Conservation (phyloP, 2,329 filamentous ascomycete genomes). For the Xylaria sp. region DNA sequence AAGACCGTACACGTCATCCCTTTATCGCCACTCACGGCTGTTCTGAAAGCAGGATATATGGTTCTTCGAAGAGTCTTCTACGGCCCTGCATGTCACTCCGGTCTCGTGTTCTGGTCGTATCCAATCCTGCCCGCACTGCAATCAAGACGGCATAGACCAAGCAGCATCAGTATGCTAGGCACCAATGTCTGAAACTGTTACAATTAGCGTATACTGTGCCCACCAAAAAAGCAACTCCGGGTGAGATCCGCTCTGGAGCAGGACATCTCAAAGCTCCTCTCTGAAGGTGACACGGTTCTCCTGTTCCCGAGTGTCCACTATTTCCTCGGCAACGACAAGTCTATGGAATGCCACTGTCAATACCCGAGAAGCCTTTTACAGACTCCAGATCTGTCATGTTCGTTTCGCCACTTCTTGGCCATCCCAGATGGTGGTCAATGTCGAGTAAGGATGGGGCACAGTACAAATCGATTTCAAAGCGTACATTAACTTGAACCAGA, state of each 20-base stretch:
- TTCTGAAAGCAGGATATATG: background rate
- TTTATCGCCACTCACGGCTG: conserved; percentile 10
- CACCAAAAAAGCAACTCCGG: conserved; percentile 6
- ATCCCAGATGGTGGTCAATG: background rate
- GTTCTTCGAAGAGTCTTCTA: conserved; percentile 7
- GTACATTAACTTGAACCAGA: background rate
- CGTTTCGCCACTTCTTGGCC: background rate
- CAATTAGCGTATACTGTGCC: background rate
- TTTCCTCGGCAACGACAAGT: conserved; percentile 9
- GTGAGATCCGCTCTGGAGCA: conserved; percentile 9
- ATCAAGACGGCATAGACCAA: conserved; percentile 6
- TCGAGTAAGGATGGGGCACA: background rate
- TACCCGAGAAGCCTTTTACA: background rate
- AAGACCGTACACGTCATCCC: conserved; percentile 23
- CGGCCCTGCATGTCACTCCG: conserved; percentile 4
- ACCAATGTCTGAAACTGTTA: conserved; percentile 1
- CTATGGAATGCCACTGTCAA: background rate
- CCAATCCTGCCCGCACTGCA: background rate
- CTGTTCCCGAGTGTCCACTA: background rate
- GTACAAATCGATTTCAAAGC: conserved; percentile 1
- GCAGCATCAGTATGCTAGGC: background rate
- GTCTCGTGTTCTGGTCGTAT: conserved; percentile 9
- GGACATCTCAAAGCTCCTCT: conserved; percentile 9
- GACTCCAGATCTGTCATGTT: background rate
- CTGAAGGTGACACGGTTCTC: conserved; percentile 10